phyloP scores from a whole-genome alignment of 2,329 filamentous ascomycete genomes.

The Corynespora cassiicola region DNA sequence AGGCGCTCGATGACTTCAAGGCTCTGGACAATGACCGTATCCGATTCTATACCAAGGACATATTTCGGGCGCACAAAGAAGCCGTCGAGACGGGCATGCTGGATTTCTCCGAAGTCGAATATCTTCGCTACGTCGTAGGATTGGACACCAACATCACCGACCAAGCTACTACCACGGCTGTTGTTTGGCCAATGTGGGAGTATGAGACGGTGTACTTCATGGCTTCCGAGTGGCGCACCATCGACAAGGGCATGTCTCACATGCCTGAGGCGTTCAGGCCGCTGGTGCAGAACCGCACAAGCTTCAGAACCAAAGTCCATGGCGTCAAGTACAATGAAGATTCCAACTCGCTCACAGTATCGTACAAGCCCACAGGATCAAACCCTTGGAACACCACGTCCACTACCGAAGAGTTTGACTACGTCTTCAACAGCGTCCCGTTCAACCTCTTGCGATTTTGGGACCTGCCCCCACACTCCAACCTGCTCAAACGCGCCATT shows the following conservation, averaged over 20 bases:
- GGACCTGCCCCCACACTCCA: slow-evolving; percentile 59
- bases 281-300: slow-evolving; percentile 61
- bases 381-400: slow-evolving; percentile 46
- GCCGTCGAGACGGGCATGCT: slow-evolving; percentile 61
- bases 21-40: slow-evolving; percentile 12
- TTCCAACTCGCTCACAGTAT: slow-evolving; percentile 60
- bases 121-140: slow-evolving; percentile 62
- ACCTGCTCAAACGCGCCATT: slow-evolving; percentile 54
- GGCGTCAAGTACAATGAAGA: slow-evolving; percentile 59
- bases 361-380: slow-evolving; percentile 53
- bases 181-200: slow-evolving; percentile 54
- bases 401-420: slow-evolving; percentile 63
- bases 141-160: slow-evolving; percentile 61
- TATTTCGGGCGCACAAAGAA: slow-evolving; percentile 58
- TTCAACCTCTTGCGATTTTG: slow-evolving; percentile 68
- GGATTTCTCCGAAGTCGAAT: slow-evolving; percentile 68
- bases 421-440: slow-evolving; percentile 66
- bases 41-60: slow-evolving; percentile 49
- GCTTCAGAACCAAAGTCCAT: slow-evolving; percentile 62
- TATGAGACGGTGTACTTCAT: slow-evolving; percentile 62
- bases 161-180: slow-evolving; percentile 33
- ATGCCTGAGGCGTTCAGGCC: slow-evolving; percentile 67
- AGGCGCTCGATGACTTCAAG: slow-evolving; percentile 19
- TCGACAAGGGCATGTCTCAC: slow-evolving; percentile 63
- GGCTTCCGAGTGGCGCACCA: slow-evolving; percentile 64